Conservation (phyloP, 768 basidiomycete genomes). For the Tephrocybe sp. region DNA sequence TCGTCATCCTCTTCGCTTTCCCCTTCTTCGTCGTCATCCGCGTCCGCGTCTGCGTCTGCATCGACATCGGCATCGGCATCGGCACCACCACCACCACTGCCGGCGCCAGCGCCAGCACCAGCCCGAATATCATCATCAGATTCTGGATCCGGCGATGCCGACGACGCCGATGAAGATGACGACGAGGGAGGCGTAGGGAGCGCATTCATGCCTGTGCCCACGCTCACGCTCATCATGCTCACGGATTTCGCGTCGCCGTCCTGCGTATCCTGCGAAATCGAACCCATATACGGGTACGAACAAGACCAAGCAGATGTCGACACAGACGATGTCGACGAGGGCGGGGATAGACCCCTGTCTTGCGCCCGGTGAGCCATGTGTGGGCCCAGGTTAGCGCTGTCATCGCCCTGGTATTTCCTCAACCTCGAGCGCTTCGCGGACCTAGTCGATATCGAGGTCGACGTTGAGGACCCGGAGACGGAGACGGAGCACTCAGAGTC, state of each 20-base stretch:
- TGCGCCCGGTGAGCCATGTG: too few relatives aligned
- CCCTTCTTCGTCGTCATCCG: neutral
- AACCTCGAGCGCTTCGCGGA: slow-evolving; percentile 11
- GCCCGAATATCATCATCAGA: neutral
- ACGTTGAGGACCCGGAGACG: slow-evolving; percentile 10
- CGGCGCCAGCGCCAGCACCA: neutral
- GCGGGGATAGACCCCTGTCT: slow-evolving; percentile 4
- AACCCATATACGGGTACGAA: neutral
- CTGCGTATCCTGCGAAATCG: too few relatives aligned
- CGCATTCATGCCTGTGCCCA: neutral
- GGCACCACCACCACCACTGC: neutral
- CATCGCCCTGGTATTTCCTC: neutral
- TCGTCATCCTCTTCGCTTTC: neutral
- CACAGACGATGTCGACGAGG: slow-evolving; percentile 13
- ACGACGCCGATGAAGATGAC: neutral
- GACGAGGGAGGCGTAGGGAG: neutral
- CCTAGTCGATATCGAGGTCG: slow-evolving; percentile 12
- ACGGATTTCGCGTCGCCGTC: too few relatives aligned
- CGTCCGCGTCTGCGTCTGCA: neutral
- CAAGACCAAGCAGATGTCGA: slow-evolving; percentile 8
- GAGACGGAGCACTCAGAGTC: slow-evolving; percentile 16
- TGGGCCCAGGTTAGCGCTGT: too few relatives aligned
- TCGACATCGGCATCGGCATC: slow-evolving; percentile 16
- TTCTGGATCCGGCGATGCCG: neutral
- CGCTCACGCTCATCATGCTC: too few relatives aligned